Percentiles rank a stretch among this genome's conserved stretches.
Evolutionary conservation across 352 stramenopile genomes (phyloP).

Genomic region (Pilasporangium apinafurcum): DNA sequence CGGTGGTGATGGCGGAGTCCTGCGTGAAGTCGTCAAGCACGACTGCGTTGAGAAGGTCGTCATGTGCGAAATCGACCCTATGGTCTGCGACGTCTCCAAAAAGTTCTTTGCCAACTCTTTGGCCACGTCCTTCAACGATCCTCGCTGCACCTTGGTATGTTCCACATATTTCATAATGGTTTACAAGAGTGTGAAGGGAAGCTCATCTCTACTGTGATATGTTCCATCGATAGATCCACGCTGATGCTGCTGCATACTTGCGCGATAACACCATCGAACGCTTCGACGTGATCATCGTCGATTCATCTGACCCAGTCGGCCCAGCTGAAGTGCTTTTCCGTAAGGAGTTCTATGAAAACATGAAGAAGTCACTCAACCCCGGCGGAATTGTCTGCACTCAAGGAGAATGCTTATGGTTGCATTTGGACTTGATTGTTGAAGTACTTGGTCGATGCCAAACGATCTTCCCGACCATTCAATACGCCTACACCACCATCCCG

Average conservation of each 20-base stretch:
- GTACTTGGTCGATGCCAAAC: conserved; percentile 88
- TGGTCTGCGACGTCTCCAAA: conserved; percentile 95
- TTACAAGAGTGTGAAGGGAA: no score
- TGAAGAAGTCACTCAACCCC: conserved; percentile 87
- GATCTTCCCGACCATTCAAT: conserved; percentile 95
- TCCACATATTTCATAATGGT: no score
- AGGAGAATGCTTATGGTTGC: conserved; percentile 98
- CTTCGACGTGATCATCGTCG: conserved; percentile 97
- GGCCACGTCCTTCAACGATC: conserved; percentile 94
- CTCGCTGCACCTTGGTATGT: conserved; percentile 92
- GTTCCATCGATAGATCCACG: no score
- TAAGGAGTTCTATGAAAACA: conserved; percentile 93
- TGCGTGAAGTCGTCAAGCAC: conserved; percentile 95
- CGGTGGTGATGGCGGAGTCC: conserved; percentile 96
- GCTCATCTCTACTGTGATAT: no score
- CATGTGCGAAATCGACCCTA: conserved; percentile 99
- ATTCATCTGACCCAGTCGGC: conserved; percentile 95
- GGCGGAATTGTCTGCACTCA: conserved; percentile 87
- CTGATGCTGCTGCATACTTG: conserved; percentile 89
- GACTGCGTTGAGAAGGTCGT: conserved; percentile 92
- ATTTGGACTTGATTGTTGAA: conserved; percentile 95
- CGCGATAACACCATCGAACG: conserved; percentile 64
- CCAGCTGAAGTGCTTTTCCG: conserved; percentile 95
- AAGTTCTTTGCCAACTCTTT: conserved; percentile 89
- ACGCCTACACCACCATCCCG: conserved; percentile 98